These are phyloP conservation scores for Beauveria asiatica DNA, from an alignment of 2,329 filamentous ascomycete species.

Conservation along the genomic window DNA sequence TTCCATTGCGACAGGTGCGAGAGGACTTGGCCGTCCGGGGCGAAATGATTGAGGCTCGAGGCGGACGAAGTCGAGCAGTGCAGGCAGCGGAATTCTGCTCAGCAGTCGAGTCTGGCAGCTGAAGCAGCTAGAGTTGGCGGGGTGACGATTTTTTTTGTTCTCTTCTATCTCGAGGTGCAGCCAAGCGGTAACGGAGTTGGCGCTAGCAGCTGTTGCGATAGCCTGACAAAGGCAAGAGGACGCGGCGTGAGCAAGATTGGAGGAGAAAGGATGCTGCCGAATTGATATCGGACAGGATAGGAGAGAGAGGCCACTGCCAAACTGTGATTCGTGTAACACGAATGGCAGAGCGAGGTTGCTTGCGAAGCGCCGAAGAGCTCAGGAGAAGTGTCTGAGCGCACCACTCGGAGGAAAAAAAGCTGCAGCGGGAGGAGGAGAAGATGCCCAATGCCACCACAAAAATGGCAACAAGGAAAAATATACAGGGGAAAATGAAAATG, in stretches of 20 bases:
- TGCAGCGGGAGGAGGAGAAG: background rate
- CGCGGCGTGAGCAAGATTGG: background rate
- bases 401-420: constrained; percentile 1
- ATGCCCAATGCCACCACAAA: no score
- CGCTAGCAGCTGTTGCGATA: background rate
- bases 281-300: background rate
- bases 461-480: background rate
- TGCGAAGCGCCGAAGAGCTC: constrained; percentile 1
- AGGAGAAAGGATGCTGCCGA: background rate
- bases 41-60: background rate
- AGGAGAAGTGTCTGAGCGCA: constrained; percentile 11
- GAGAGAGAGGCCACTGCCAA: background rate
- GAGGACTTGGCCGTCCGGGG: background rate
- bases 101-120: background rate
- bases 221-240: background rate
- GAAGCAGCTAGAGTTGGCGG: background rate
- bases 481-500: background rate
- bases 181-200: constrained; percentile 4
- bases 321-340: background rate
- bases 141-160: constrained; percentile 2
- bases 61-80: background rate
- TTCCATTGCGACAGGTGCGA: background rate
- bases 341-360: background rate
- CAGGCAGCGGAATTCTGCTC: background rate
- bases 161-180: background rate